Base-by-base conservation (phyloP, 148 eudicot genomes). In the Hydrangea macrophylla region DNA sequence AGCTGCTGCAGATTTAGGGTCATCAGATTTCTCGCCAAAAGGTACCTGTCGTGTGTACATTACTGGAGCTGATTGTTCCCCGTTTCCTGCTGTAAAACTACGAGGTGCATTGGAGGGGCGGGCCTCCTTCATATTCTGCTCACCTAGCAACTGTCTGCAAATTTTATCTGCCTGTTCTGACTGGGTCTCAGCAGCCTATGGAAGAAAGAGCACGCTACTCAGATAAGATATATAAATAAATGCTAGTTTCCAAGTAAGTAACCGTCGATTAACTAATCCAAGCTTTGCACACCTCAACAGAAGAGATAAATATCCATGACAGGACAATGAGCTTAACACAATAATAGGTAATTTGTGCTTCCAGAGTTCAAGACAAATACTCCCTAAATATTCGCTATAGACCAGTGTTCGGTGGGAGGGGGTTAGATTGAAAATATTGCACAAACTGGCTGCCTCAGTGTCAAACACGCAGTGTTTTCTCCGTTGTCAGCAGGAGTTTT, bases 1-100 rank as follows among this genome's bases (percentile, higher is more conserved):
- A 40, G 97, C 97, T 26, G 92, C 97, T 6, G 88, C 81, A 10
- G 96, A 82, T 76, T 87, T 88, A 18, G 84, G 67, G 55, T 83
- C 90, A 10, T 84, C 62, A 18, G 89, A 67, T 51, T 83, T 82
- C 26, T 84, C 87, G 9, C 83, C 39, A 45, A 58, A 53, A 59
- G 92, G 60, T 9, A 58, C 64, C 56, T 85, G 88, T 60, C 82
- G 76, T 0, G 87, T 79, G 79, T 84, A 90, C 56, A 81, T 76
- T 36, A 83, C 81, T n/a, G 95, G 72, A 64, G 79, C 67, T 15
- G 89, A 51, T 62, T 81, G 89, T 68, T 79, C 82, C 42, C 72
- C 48, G 11, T 65, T 73, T 26, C 65, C 85, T 25, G 67, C 42
- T 15, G 64, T 28, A 39, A 67, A 80, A 12, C 77, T 79, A 31